Evolutionary conservation across 257 asterid species (phyloP).

Genomic region (Schizonepeta tenuifolia): DNA sequence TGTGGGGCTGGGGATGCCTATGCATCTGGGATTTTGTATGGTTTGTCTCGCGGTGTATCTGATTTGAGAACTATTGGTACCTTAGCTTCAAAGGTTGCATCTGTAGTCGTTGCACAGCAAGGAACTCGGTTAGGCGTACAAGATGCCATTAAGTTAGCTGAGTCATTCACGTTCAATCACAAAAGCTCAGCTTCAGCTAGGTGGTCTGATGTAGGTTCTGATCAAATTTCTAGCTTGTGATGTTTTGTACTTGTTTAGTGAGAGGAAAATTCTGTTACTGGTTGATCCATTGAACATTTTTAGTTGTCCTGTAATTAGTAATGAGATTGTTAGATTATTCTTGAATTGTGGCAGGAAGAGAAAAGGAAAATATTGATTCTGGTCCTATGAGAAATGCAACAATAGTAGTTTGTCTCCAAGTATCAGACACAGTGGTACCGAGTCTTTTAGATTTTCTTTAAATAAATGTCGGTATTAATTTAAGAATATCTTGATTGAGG

Average conservation of each 20-base stretch:
- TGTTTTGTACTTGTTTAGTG: conserved; percentile 1
- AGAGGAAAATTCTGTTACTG: conserved; percentile 12
- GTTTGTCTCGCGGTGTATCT: conserved; percentile 64
- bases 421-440: neutral
- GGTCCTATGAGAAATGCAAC: neutral
- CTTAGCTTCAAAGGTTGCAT: conserved; percentile 90
- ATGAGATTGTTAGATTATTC: conserved; percentile 17
- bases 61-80: conserved; percentile 81
- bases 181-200: conserved; percentile 51
- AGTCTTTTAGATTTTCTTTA: neutral
- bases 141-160: conserved; percentile 69
- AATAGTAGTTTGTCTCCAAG: neutral
- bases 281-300: conserved; percentile 1
- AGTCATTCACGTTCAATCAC: conserved; percentile 54
- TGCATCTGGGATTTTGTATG: conserved; percentile 91
- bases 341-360: neutral
- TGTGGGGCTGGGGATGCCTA: conserved; percentile 99
- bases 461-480: neutral
- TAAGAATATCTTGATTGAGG: neutral
- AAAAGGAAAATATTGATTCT: neutral
- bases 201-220: conserved; percentile 75
- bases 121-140: conserved; percentile 88
- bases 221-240: conserved; percentile 83
- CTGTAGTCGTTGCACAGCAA: conserved; percentile 89
- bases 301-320: conserved; percentile 37